A percentile compares a stretch with the other conserved stretches of the same genome.
Conservation (phyloP, 2,329 filamentous ascomycete genomes). For the Alternaria sp. region DNA sequence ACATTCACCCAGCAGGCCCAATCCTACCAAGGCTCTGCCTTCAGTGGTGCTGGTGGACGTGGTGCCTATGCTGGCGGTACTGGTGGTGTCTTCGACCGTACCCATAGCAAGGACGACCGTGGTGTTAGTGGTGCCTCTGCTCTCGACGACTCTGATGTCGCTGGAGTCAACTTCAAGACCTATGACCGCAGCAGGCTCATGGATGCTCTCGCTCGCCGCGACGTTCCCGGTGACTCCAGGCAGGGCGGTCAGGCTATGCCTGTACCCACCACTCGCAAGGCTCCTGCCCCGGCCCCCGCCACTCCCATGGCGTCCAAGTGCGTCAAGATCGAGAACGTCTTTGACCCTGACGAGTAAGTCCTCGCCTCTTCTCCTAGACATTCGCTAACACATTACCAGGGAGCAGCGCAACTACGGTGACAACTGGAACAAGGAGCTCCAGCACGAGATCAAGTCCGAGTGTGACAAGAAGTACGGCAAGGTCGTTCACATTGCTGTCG, state of each 20-base stretch:
- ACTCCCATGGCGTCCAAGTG: slow-evolving; percentile 88
- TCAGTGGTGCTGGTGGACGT: slow-evolving; percentile 88
- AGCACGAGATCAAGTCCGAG: slow-evolving; percentile 90
- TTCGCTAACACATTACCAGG: slow-evolving; percentile 29
- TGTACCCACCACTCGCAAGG: slow-evolving; percentile 60
- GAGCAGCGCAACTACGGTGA: slow-evolving; percentile 34
- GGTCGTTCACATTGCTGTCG: slow-evolving; percentile 95
- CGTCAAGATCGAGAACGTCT: slow-evolving; percentile 94
- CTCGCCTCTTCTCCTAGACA: too few relatives aligned
- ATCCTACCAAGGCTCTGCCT: slow-evolving; percentile 84
- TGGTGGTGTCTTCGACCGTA: slow-evolving; percentile 82
- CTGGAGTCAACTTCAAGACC: slow-evolving; percentile 99
- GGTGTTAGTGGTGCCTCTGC: slow-evolving; percentile 87
- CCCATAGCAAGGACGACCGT: slow-evolving; percentile 88
- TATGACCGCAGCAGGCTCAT: slow-evolving; percentile 98
- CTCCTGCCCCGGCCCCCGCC: slow-evolving; percentile 79
- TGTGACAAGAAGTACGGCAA: slow-evolving; percentile 96
- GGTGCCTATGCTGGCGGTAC: slow-evolving; percentile 78
- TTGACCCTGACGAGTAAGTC: slow-evolving; percentile 85
- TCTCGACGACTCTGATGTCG: slow-evolving; percentile 95
- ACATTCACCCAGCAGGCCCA: slow-evolving; percentile 74
- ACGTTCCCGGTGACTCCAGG: slow-evolving; percentile 73
- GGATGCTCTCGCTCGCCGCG: slow-evolving; percentile 87
- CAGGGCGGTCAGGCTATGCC: slow-evolving; percentile 49
- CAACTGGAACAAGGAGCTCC: slow-evolving; percentile 87